Base-by-base conservation (phyloP, 176 grass and related monocot species). In the Phoenix roebelenii region DNA sequence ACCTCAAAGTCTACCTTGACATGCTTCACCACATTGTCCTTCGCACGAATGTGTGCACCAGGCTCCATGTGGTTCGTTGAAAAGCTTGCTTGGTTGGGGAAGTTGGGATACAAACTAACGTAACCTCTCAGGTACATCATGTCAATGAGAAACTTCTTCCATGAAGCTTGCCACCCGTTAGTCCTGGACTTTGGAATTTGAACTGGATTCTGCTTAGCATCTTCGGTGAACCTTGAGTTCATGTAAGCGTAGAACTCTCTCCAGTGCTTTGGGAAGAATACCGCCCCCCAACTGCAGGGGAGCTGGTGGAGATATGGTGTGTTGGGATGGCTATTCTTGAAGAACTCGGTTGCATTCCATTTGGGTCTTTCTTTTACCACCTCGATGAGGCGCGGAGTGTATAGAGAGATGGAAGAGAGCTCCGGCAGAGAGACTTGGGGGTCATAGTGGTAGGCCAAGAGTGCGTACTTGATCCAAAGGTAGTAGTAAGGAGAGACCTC, bases 31-130 rank as follows among this genome's bases (percentile, higher is more conserved):
- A 20, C 67, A 72, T 92, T 98, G 81, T 71, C 87, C 78, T 85
- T 91, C 51, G 93, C 87, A 74, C 84, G 83, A 71, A 98, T 98
- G 76, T 98, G 93, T 0, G 93, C 93, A 0, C 93, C 93, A 2
- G 93, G 93, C 66, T 98, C 93, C 93, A 98, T 92, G 87, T 98
- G 93, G 76, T 98, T 98, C 1, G 93, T 98, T 1, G 93, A 98
- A 81, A 98, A 98, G 76, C 93, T 98, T 3, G 78, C 69, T 63
- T 98, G 93, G 65, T 83, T 69, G 29, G 93, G 93, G 73, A 98
- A 92, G 67, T 98, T 98, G 0, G 93, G 87, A 78, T 92, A 98
- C 5, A 98, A 81, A 70, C 75, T 80, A 16, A 98, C 84, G 54
- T 98, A 98, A 0, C 93, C 93, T 0, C 93, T 55, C 16, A 98